Evolutionary conservation across 768 basidiomycete genomes (phyloP).

Genomic region (Suillus tomentosus): DNA sequence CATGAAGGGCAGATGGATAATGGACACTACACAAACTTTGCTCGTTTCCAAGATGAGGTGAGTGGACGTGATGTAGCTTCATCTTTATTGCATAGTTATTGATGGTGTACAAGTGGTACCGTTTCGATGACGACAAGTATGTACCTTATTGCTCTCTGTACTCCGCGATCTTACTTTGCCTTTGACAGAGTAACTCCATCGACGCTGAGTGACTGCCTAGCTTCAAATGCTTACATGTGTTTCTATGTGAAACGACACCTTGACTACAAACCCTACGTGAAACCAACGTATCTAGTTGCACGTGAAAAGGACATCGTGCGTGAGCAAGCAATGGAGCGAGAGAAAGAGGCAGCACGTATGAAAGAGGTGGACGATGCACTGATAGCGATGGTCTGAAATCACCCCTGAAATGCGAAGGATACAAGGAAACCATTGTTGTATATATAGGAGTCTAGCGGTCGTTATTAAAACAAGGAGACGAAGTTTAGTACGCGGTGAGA

Average conservation of each 20-base stretch:
- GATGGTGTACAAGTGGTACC: constrained; percentile 70
- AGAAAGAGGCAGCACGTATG: constrained; percentile 53
- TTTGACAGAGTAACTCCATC: constrained; percentile 66
- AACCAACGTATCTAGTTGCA: constrained; percentile 65
- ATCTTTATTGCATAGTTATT: constrained; percentile 4
- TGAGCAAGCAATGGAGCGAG: constrained; percentile 57
- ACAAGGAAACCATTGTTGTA: not conserved
- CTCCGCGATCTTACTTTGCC: constrained; percentile 14
- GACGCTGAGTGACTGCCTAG: constrained; percentile 64
- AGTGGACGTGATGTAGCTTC: constrained; percentile 28
- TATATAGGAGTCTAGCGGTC: constrained; percentile 2
- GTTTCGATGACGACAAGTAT: constrained; percentile 93
- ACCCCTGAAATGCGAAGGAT: constrained; percentile 7
- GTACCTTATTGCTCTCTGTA: constrained; percentile 24
- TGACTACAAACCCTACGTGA: constrained; percentile 75
- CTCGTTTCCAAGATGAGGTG: constrained; percentile 83
- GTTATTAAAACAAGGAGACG: constrained; percentile 9
- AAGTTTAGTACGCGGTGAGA: constrained; percentile 8
- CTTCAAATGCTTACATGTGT: constrained; percentile 88
- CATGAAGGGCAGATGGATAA: constrained; percentile 95
- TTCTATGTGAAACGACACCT: constrained; percentile 92
- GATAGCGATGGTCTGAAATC: constrained; percentile 43
- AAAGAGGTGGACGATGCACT: constrained; percentile 69
- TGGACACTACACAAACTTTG: constrained; percentile 91
- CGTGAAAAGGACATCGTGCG: constrained; percentile 67